Evolutionary conservation across 441 rosid species (phyloP), one percentile per base, ranked within the genome.

Genomic region (Brassica hybrid): DNA sequence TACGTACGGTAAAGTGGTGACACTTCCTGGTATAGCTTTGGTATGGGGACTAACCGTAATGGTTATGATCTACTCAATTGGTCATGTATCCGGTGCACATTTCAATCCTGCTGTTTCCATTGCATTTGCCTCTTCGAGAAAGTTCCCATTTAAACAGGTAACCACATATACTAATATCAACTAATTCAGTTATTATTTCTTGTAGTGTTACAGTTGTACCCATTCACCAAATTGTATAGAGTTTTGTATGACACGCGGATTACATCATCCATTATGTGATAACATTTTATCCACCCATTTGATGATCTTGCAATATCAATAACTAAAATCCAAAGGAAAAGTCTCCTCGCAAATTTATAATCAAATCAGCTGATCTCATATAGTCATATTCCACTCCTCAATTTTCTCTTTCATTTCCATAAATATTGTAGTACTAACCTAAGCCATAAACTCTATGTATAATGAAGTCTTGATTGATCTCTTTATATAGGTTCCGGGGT

Each of bases 401-500:
- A 3, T 23, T 59, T 60, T 25, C 3, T 61, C 10, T 61, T 61
- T 5, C 60, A 23, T 27, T 67, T 52, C 32, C 62, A 52, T 68
- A 8, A 68, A 16, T 50, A 5, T 27, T 1, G 1, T 68, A 25
- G 8, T 32, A 69, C 63, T 14, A 56, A 54, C 48, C 17, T 30
- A 8, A 69, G 7, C 19, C 14, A 48, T 63, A 32, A 12, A 17
- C 13, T 34, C 6, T 54, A 21, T 34, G 63, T 34, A 4, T 23
- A 57, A 41, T 67, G 6, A 48, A 8, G 59, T 65, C 57, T 16
- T 78, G 12, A 43, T 48, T 1, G 8, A 16, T 21, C 9, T 52
- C 0, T 43, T 16, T n/a, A 32, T 69, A 88, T 54, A 54, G 88
- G 88, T 88, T 16, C 90, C 90, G 8, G 14, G 81, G 10, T 86